phyloP scores from a whole-genome alignment of 2,329 filamentous ascomycete genomes.

The Fusarium nurragi region DNA sequence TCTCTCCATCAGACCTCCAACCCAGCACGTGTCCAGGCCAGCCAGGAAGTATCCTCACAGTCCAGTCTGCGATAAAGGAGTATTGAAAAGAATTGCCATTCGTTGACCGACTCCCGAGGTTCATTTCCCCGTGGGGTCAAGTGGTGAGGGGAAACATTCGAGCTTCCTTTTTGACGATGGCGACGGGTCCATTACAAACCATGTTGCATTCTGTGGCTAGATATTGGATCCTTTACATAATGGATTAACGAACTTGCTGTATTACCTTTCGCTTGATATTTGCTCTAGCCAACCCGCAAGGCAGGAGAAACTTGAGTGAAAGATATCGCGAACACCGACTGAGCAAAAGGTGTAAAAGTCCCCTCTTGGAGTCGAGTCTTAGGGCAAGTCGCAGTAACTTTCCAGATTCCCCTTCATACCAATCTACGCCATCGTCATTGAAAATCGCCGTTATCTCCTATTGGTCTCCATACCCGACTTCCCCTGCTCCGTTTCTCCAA shows the following conservation, averaged over 20 bases:
- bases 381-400: constrained; percentile 11
- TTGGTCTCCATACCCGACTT: background rate
- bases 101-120: constrained; percentile 5
- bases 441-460: background rate
- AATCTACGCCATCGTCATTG: background rate
- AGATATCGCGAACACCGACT: background rate
- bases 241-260: background rate
- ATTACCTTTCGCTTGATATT: too few relatives aligned
- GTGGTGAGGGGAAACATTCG: constrained; percentile 17
- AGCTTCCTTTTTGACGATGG: constrained; percentile 23
- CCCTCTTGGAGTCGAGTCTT: too few relatives aligned
- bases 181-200: constrained; percentile 1
- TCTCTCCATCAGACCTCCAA: constrained; percentile 11
- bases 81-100: constrained; percentile 12
- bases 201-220: constrained; percentile 18
- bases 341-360: background rate
- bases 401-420: background rate
- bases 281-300: too few relatives aligned
- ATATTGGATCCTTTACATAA: background rate
- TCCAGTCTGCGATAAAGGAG: background rate
- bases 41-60: background rate
- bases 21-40: background rate
- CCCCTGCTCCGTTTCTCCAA: constrained; percentile 10
- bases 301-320: too few relatives aligned
- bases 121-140: constrained; percentile 24